These are phyloP conservation scores for Kluyveromyces sp. DNA, from an alignment of 1,139 yeast genomes.

Conservation along the genomic window DNA sequence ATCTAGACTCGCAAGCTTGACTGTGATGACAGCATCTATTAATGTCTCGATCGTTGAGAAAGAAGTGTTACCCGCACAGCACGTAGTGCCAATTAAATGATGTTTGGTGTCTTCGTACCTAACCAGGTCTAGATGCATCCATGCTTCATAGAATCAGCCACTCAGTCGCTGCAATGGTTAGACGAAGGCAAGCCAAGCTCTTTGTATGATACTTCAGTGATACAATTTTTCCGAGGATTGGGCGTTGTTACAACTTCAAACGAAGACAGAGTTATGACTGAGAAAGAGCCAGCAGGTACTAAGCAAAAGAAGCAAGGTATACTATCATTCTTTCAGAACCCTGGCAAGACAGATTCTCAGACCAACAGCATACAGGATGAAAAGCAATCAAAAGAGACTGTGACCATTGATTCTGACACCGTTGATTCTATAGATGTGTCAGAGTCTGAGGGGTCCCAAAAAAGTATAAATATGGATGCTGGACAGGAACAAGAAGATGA, in stretches of 20 bases:
- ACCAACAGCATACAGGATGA: background rate
- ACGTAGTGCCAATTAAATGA: background rate
- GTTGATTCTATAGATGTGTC: background rate
- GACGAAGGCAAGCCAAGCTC: background rate
- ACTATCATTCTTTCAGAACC: slow-evolving; percentile 19
- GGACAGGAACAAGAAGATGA: background rate
- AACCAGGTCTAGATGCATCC: background rate
- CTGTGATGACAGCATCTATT: background rate
- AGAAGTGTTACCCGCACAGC: background rate
- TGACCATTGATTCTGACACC: background rate
- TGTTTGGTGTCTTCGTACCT: background rate
- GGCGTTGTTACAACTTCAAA: too few relatives aligned
- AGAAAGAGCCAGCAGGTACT: background rate
- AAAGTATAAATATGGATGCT: background rate
- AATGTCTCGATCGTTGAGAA: background rate
- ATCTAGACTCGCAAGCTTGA: background rate
- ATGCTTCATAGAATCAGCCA: too few relatives aligned
- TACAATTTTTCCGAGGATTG: background rate
- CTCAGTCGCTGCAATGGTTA: too few relatives aligned
- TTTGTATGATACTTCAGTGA: background rate
- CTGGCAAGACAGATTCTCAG: slow-evolving; percentile 1
- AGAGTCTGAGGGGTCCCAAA: background rate
- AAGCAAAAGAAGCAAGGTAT: slow-evolving; percentile 8
- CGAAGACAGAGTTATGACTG: background rate
- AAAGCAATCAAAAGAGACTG: background rate